Base-by-base conservation (phyloP, 1,284 basidiomycete species). In the Ceratobasidium sp. region DNA sequence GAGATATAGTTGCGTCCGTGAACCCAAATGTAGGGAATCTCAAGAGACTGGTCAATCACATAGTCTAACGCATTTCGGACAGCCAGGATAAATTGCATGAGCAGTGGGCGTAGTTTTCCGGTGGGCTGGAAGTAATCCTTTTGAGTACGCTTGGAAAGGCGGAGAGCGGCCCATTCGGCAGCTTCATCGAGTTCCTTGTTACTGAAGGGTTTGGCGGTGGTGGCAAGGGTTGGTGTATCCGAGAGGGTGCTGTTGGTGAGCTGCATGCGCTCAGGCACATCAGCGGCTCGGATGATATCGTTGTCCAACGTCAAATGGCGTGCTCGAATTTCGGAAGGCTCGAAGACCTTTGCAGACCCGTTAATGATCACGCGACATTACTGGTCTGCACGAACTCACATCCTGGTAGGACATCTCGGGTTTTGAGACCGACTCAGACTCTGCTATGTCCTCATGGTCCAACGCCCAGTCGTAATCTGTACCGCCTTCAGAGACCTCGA, bases 231-330 rank as follows among this genome's bases (percentile, higher is more conserved):
- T 5, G 94, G 89, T 67, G 89, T 90, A 58, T 88, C 86, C 3
- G 94, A 94, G 28, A 98, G 86, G 0, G 94, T 94, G 39, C 94
- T 95, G n/a, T 93, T 95, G 20, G 93, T 91, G 40, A 99, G 90
- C 85, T 99, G 98, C 91, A 98, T 96, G 67, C 98, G 94, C 85
- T 99, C 98, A 0, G 98, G 98, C 60, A 96, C 92, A 86, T 99
- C 98, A 83, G 92, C 91, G 26, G 90, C 91, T 76, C 97, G 94
- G 82, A 99, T 97, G 73, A 97, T 89, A 83, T 98, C 95, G 85
- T 99, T 98, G 80, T 96, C 97, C 81, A 97, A 96, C 3, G 97
- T 98, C 61, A 99, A 87, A 87, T 97, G 90, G 71, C 95, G 91
- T 79, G 93, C 94, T 81, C 92, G 92, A 83, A 99, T 99, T 88